Evolutionary conservation across 805 yeast genomes (phyloP).

Genomic region (Lachancea mirantina): DNA sequence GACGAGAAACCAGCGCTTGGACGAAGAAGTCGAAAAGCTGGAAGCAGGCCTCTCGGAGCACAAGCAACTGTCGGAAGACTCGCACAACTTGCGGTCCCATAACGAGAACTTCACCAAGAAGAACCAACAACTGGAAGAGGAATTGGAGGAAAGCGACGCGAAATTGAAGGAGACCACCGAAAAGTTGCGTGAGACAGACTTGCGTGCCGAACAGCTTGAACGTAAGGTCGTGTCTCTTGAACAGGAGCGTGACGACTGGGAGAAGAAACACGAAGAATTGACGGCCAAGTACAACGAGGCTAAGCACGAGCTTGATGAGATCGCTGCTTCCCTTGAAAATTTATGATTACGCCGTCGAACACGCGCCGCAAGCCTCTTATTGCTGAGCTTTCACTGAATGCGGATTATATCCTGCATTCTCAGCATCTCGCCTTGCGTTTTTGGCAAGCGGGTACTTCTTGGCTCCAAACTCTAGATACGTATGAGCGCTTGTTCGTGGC

Average conservation of each 20-base stretch:
- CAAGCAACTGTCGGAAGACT: constrained; percentile 85
- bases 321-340: constrained; percentile 86
- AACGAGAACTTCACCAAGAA: constrained; percentile 89
- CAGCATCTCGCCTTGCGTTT: no score
- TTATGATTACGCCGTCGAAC: constrained; percentile 19
- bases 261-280: constrained; percentile 84
- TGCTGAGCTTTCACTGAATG: no score
- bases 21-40: constrained; percentile 59
- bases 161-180: constrained; percentile 89
- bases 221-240: constrained; percentile 89
- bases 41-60: constrained; percentile 67
- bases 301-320: constrained; percentile 91
- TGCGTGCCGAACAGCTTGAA: constrained; percentile 93
- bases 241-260: constrained; percentile 85
- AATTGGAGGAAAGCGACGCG: constrained; percentile 82
- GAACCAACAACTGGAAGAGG: constrained; percentile 81
- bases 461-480: no score
- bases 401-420: no score
- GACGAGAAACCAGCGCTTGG: constrained; percentile 85
- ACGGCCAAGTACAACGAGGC: constrained; percentile 74
- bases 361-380: constrained; percentile 1
- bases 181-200: constrained; percentile 89
- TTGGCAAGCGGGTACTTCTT: no score
- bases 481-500: constrained; percentile 7
- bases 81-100: constrained; percentile 77